Evolutionary conservation across 352 stramenopile species (phyloP), one percentile per base, ranked within the genome.

Genomic region (Peronospora farinosa): DNA sequence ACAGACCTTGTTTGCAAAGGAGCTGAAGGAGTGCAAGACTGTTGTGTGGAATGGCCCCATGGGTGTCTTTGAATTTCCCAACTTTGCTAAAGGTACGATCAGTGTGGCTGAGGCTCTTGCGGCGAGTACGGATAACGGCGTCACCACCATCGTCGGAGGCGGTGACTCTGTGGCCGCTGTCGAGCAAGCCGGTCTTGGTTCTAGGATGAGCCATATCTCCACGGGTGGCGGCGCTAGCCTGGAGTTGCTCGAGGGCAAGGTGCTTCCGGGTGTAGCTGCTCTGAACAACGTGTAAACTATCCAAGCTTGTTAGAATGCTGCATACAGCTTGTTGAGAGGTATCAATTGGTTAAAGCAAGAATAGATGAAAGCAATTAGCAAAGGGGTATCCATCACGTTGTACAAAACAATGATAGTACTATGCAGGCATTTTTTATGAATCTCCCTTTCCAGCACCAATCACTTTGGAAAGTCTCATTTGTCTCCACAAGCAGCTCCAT

Each of bases 141-240:
- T 74, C 40, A 96, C 86, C 35, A 96, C 88, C 4, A 88, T 97
- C 43, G 89, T 97, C 28, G 90, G 96, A 33, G 96, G 96, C 32
- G 96, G 96, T 30, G 95, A 99, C 68, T 97, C 89, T 43, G 95
- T 98, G 45, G 93, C 95, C 15, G 95, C 95, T 19, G 85, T 98
- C 2, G 95, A 98, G 57, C 76, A 98, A 44, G 84, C 85, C 28
- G 88, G 87, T 5, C 73, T 98, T 30, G 92, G 79, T 16, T 69
- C 86, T 38, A 88, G 95, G 47, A 96, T 99, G 70, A 97, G 86
- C 65, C 95, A 98, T 65, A 97, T 98, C 60, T 97, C 83, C 11
- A 99, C 97, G 8, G 97, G 97, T 54, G 97, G 97, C 49, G 97
- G 97, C 72, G 97, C 97, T 25, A 97, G 89, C 35, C 78, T 99